Evolutionary conservation across 176 grass and related monocot genomes (phyloP).

Genomic region (Dendrocalamus sinicus): DNA sequence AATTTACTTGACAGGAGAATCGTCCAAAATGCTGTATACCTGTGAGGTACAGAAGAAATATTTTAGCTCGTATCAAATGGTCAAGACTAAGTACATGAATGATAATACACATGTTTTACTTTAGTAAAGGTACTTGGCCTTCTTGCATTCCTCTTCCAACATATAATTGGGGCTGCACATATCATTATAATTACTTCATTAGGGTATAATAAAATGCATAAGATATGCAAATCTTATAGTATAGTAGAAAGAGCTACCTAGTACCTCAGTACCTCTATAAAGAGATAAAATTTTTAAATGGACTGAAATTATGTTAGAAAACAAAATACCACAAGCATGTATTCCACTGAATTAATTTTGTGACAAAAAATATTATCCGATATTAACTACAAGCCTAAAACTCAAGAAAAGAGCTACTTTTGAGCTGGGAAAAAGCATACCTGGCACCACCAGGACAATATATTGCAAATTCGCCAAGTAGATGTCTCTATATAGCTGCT

Average conservation of each 20-base stretch:
- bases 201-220: constrained; percentile 13
- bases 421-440: constrained; percentile 45
- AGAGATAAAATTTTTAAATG: not conserved
- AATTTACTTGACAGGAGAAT: constrained; percentile 92
- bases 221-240: constrained; percentile 9
- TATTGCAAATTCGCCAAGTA: constrained; percentile 67
- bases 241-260: constrained; percentile 3
- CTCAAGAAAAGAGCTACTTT: not conserved
- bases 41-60: constrained; percentile 48
- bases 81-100: not conserved
- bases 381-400: constrained; percentile 25
- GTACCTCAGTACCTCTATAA: not conserved
- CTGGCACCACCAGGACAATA: constrained; percentile 94
- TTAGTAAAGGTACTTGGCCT: constrained; percentile 80
- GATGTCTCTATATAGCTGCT: constrained; percentile 83
- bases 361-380: constrained; percentile 17
- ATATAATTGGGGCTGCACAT: constrained; percentile 72
- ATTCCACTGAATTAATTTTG: constrained; percentile 13
- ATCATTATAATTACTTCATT: constrained; percentile 41
- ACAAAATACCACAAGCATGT: not conserved
- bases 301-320: constrained; percentile 12
- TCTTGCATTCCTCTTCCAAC: constrained; percentile 94
- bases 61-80: constrained; percentile 50
- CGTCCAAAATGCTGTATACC: constrained; percentile 85
- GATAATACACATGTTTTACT: constrained; percentile 62